Percentiles rank a stretch among this genome's conserved stretches.
Evolutionary conservation across 2,329 filamentous ascomycete genomes (phyloP).

Genomic region (Xylariales sp.): DNA sequence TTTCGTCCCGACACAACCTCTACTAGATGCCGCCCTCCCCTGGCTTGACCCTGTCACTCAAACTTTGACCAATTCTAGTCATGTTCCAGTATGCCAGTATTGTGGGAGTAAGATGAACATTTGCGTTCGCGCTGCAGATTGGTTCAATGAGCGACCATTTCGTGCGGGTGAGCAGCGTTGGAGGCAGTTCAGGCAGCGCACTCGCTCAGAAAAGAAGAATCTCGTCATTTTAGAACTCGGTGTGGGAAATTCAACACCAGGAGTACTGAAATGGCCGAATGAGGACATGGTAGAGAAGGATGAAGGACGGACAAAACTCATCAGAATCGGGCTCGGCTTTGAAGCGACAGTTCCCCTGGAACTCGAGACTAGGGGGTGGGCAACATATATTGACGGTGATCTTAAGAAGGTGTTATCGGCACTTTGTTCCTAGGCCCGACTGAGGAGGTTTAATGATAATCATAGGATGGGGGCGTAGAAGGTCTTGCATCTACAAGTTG

Average conservation of each 20-base stretch:
- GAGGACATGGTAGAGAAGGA: neutral
- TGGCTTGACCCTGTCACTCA: neutral
- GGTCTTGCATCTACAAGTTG: too few relatives aligned
- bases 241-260: neutral
- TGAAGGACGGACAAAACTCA: neutral
- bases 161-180: neutral
- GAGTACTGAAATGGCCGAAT: neutral
- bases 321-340: neutral
- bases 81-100: neutral
- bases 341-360: neutral
- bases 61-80: neutral
- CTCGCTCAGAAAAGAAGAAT: neutral
- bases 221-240: slow-evolving; percentile 1
- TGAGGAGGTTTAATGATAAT: too few relatives aligned
- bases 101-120: neutral
- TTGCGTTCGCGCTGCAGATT: neutral
- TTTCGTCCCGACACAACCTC: neutral
- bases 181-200: neutral
- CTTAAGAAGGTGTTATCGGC: neutral
- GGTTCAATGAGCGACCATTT: slow-evolving; percentile 1
- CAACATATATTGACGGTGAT: neutral
- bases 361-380: neutral
- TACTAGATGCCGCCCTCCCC: neutral
- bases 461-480: too few relatives aligned
- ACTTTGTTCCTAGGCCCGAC: neutral